Conservation (phyloP, 257 asterid species). For the Lycium ferocissimum region DNA sequence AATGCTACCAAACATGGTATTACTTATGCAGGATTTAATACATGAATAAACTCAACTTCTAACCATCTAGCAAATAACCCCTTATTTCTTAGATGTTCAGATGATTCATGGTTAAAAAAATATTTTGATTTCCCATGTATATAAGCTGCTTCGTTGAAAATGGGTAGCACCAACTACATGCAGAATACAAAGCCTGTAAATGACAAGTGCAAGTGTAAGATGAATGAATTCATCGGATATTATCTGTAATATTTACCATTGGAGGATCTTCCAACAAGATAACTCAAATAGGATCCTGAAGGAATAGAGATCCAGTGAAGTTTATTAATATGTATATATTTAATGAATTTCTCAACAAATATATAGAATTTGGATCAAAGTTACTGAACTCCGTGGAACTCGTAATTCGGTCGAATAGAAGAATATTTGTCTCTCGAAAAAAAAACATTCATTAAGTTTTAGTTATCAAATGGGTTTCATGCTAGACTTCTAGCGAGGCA, state of each 20-base stretch:
- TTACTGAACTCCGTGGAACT: too few relatives aligned
- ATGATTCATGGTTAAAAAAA: too few relatives aligned
- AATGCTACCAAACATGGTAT: too few relatives aligned
- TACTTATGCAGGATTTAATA: too few relatives aligned
- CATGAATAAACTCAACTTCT: too few relatives aligned
- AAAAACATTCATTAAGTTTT: too few relatives aligned
- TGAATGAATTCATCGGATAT: background rate
- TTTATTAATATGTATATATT: slow-evolving; percentile 37
- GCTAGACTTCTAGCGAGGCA: background rate
- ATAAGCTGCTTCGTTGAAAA: slow-evolving; percentile 41
- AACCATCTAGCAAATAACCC: too few relatives aligned
- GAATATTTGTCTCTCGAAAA: slow-evolving; percentile 53
- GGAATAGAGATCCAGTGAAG: slow-evolving; percentile 78
- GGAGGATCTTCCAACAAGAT: slow-evolving; percentile 76
- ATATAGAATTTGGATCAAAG: too few relatives aligned
- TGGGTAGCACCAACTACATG: slow-evolving; percentile 45
- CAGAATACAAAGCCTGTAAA: slow-evolving; percentile 71
- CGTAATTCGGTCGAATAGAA: slow-evolving; percentile 30
- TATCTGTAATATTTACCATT: slow-evolving; percentile 55
- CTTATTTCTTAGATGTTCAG: too few relatives aligned
- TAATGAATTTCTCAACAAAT: too few relatives aligned
- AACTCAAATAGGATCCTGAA: slow-evolving; percentile 75
- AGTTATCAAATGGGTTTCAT: background rate
- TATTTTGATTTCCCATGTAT: too few relatives aligned
- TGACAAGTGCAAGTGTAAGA: background rate